Evolutionary conservation across 257 asterid genomes (phyloP).

Genomic region (Anisodus tanguticus): DNA sequence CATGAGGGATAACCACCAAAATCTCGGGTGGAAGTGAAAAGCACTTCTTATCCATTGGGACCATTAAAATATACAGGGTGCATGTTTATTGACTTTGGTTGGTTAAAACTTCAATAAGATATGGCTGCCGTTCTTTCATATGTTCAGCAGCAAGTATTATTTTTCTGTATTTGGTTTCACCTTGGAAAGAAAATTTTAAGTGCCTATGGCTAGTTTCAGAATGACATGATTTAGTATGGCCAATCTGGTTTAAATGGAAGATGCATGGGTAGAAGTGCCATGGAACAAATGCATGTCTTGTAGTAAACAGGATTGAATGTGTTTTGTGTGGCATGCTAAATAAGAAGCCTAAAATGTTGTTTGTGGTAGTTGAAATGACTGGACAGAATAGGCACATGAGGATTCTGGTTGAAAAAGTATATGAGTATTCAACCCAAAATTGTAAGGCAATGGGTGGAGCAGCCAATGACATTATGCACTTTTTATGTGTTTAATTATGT

Average conservation of each 20-base stretch:
- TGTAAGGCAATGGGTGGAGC: background rate
- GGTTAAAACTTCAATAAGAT: background rate
- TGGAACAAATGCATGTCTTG: background rate
- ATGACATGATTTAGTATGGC: background rate
- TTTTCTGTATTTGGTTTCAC: slow-evolving; percentile 6
- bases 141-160: background rate
- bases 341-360: slow-evolving; percentile 3
- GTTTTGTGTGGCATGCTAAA: slow-evolving; percentile 13
- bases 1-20: background rate
- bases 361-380: slow-evolving; percentile 3
- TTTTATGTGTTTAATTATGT: background rate
- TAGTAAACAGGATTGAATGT: background rate
- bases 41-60: slow-evolving; percentile 2
- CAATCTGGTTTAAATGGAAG: background rate
- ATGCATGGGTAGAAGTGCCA: background rate
- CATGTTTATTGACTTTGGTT: background rate
- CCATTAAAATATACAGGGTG: background rate
- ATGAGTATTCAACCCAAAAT: background rate
- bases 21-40: background rate
- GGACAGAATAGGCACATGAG: background rate
- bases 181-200: background rate
- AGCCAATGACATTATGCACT: background rate
- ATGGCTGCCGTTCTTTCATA: background rate
- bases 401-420: background rate
- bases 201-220: background rate